These are phyloP conservation scores for Petrea volubilis DNA, from an alignment of 257 asterid genomes.

Conservation along the genomic window DNA sequence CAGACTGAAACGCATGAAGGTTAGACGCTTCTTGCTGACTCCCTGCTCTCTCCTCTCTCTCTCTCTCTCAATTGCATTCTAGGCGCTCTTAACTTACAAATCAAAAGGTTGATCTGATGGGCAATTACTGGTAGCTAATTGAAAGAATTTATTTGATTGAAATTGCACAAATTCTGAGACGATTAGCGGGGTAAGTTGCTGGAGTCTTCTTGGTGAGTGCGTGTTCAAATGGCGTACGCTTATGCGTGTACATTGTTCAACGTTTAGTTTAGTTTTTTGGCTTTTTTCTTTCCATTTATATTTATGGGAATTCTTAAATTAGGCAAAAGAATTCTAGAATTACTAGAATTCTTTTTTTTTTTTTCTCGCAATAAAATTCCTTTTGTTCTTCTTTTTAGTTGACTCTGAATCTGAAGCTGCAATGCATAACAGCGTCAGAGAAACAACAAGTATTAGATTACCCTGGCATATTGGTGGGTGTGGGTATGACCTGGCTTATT, in stretches of 20 bases:
- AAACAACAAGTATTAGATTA: background rate
- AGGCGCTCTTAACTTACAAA: background rate
- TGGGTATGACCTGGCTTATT: no score
- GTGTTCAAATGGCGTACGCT: background rate
- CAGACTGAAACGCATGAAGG: background rate
- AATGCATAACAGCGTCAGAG: background rate
- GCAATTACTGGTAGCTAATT: background rate
- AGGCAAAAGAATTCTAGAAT: no score
- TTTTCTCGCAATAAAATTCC: no score
- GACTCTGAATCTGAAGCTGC: background rate
- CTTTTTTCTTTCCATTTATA: background rate
- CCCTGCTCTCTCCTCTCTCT: background rate
- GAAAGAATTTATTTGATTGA: background rate
- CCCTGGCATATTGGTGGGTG: background rate
- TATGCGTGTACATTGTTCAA: background rate
- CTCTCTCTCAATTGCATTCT: background rate
- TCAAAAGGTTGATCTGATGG: background rate
- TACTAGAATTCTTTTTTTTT: no score
- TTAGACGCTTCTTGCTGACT: background rate
- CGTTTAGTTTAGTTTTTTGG: background rate
- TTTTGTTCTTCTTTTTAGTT: background rate
- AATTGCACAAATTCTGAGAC: background rate
- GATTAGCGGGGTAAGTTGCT: background rate
- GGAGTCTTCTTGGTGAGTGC: background rate
- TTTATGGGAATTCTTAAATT: background rate